Percentiles rank a stretch among this genome's conserved stretches.
phyloP scores from a whole-genome alignment of 306 rosid species.

The Prunus padus region DNA sequence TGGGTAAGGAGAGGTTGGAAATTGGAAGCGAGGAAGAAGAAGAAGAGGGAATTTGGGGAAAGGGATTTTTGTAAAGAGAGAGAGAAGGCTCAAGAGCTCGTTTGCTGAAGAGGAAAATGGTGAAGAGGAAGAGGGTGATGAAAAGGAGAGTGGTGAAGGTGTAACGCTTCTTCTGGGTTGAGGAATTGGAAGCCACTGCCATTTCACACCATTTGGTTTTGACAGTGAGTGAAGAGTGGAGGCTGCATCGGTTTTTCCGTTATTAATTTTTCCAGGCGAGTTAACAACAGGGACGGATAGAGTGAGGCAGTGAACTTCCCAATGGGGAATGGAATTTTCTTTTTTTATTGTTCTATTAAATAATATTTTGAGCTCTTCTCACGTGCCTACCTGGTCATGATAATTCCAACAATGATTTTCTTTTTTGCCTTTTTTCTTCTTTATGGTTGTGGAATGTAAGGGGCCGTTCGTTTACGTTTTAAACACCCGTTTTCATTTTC shows the following conservation, averaged over 20 bases:
- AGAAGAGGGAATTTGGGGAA: constrained; percentile 29
- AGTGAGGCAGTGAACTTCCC: not conserved
- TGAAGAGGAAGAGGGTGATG: constrained; percentile 43
- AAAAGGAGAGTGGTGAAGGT: constrained; percentile 41
- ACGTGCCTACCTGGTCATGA: no score
- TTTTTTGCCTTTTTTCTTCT: no score
- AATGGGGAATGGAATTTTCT: not conserved
- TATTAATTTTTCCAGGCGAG: not conserved
- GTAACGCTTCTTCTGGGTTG: constrained; percentile 38
- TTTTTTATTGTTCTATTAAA: not conserved
- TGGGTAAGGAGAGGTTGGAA: constrained; percentile 16
- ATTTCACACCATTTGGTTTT: constrained; percentile 30
- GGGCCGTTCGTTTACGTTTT: no score
- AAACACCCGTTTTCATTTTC: no score
- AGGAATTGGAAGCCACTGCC: constrained; percentile 6
- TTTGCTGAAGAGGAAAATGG: constrained; percentile 45
- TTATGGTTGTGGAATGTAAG: no score
- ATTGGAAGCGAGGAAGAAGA: constrained; percentile 9
- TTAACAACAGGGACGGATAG: not conserved
- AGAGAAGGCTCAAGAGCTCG: constrained; percentile 45
- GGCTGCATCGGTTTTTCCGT: not conserved
- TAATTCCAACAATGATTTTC: no score
- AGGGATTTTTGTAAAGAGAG: constrained; percentile 50
- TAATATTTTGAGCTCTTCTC: no score
- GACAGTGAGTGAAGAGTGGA: not conserved